These are phyloP conservation scores for Nigrospora oryzae DNA, from an alignment of 2,329 filamentous ascomycete species.

Conservation along the genomic window DNA sequence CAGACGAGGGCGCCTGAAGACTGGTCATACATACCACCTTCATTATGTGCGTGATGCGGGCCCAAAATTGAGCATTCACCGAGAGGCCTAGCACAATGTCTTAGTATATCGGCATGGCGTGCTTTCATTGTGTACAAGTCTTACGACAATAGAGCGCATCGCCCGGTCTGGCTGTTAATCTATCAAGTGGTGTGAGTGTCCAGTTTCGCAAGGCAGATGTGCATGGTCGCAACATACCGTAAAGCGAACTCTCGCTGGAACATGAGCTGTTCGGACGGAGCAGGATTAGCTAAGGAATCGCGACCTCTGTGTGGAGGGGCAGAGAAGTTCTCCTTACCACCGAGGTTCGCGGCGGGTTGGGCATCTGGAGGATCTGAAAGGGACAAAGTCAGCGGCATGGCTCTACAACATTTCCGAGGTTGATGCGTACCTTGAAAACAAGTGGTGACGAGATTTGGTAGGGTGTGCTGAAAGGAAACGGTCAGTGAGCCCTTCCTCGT, in stretches of 20 bases:
- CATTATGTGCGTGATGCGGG: slow-evolving; percentile 64
- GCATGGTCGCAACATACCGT: slow-evolving; percentile 2
- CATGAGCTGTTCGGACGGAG: slow-evolving; percentile 63
- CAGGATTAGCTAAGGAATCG: too few species aligned
- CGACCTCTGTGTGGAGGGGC: too few species aligned
- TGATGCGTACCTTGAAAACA: slow-evolving; percentile 77
- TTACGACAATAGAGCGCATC: slow-evolving; percentile 77
- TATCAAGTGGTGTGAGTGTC: too few species aligned
- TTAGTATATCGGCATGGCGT: too few species aligned
- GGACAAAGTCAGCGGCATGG: not conserved
- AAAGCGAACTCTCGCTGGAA: slow-evolving; percentile 93
- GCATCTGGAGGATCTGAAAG: slow-evolving; percentile 31
- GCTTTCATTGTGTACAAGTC: too few species aligned
- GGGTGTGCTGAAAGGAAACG: slow-evolving; percentile 41
- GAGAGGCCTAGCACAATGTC: slow-evolving; percentile 38
- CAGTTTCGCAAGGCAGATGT: too few species aligned
- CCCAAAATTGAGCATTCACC: slow-evolving; percentile 92
- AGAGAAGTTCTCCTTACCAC: slow-evolving; percentile 46
- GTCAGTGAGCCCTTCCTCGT: too few species aligned
- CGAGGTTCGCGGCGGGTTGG: slow-evolving; percentile 55
- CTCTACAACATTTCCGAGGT: too few species aligned
- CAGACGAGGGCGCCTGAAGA: too few species aligned
- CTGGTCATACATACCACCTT: slow-evolving; percentile 53
- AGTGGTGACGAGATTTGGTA: slow-evolving; percentile 83
- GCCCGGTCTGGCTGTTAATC: slow-evolving; percentile 74